Evolutionary conservation across 192 early-diverging fungal genomes (phyloP).

Genomic region (Rhizophlyctis rosea): DNA sequence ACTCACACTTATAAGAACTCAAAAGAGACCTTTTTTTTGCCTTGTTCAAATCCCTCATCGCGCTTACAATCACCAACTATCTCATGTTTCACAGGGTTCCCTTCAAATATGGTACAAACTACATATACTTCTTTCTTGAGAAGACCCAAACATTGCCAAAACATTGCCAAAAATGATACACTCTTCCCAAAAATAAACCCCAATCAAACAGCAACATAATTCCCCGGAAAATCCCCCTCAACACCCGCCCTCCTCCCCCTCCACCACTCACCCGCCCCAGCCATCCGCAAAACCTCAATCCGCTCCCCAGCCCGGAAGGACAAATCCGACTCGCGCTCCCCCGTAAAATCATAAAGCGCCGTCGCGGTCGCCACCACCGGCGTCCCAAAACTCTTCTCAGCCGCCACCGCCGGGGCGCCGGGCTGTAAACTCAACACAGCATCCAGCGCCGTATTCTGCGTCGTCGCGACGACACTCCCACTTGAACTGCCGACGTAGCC

Average conservation of each 20-base stretch:
- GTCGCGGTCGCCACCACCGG: constrained; percentile 3
- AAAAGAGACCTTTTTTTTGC: no score
- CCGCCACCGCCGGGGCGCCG: background rate
- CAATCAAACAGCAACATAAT: no score
- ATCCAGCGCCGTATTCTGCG: background rate
- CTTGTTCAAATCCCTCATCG: no score
- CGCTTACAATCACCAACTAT: no score
- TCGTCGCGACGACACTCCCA: background rate
- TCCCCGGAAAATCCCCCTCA: constrained; percentile 72
- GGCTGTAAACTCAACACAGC: background rate
- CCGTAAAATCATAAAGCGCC: constrained; percentile 83
- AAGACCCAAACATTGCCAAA: no score
- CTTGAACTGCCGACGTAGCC: background rate
- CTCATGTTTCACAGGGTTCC: no score
- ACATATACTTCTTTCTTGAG: no score
- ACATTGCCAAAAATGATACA: no score
- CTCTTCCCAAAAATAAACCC: no score
- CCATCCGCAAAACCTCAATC: constrained; percentile 73
- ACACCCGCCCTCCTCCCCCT: constrained; percentile 49
- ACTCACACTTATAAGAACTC: no score
- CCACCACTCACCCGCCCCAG: constrained; percentile 77
- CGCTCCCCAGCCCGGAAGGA: constrained; percentile 79
- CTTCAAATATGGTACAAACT: no score
- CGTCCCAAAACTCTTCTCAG: background rate
- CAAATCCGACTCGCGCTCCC: constrained; percentile 77